Base-by-base conservation (phyloP, 2,329 filamentous ascomycete genomes). In the Phialophora chinensis region DNA sequence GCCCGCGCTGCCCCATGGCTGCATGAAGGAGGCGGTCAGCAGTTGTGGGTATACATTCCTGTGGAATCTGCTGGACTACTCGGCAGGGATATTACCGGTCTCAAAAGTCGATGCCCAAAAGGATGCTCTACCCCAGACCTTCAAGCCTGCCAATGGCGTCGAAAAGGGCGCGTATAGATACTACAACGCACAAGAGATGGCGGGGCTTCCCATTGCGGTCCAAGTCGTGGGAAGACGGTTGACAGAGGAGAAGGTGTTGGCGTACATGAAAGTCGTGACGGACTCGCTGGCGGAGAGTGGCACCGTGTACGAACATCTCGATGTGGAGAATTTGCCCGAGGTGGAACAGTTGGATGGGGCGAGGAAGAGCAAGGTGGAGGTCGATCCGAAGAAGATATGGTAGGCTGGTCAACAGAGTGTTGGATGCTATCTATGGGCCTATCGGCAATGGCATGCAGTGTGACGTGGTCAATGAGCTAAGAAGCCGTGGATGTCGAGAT, bases 41-140 rank as follows among this genome's bases (percentile, higher is more conserved):
- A 92, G 89, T 71, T 97, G 93, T 74, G 93, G 92, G 0, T 97
- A 98, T 75, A 97, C 93, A 0, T 97, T 97, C 76, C 79, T 97
- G 63, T 98, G 95, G 81, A 97, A 97, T 73, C 71, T 97, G 87
- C 86, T 97, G 57, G 94, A 97, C 76, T 97, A 97, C 78, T 87
- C 91, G 0, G 86, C 87, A 12, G 93, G 93, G 44, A 87, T 97
- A 42, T 75, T 98, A 25, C 93, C 94, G 0, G 88, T 97, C 1
- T 94, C 91, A 0, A 91, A 93, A 67, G 93, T 97, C 0, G 90
- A 97, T 71, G 74, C 77, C 1, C 81, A 87, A 50, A 91, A 95
- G 74, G 84, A 87, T 69, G 83, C 93, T 0, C 87, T 92, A 0
- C 86, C 73, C 55, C 63, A 66, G 14, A 72, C 73, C 7, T 73